Base-by-base conservation (phyloP, 2,329 filamentous ascomycete species). In the Triangularia setosa region DNA sequence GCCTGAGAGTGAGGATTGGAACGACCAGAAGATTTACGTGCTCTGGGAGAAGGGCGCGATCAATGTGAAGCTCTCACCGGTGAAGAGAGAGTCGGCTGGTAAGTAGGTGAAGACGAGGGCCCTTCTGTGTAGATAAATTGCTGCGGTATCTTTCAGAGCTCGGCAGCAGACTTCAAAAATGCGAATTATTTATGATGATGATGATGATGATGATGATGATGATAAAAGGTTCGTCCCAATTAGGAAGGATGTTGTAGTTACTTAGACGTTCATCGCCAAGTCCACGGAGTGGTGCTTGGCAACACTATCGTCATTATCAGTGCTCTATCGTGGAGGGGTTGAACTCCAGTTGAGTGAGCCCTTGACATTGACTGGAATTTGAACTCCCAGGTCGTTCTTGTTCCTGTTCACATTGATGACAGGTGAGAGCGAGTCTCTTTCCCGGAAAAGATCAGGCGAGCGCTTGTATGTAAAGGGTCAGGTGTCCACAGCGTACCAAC, bases 11-110 rank as follows among this genome's bases (percentile, higher is more conserved):
- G 58, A 58, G 59, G 40, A 64, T 6, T 69, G 68, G 67, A 61
- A 59, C 57, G 58, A 71, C 4, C 75, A 77, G 62, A 71, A 68
- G 58, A 69, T 69, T 27, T 74, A 70, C 58, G 12, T 68, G 2
- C 68, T 77, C 58, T 77, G 75, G 75, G 60, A 72, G 11, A 77
- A 76, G 62, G 61, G 61, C 18, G 28, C 66, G 48, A 24, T 65
- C 7, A 65, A 63, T 21, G 61, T 65, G 48, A 65, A 54, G 53
- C 54, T 65, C 7, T 21, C 30, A 9, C 60, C 64, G 14, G 64
- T 63, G 21, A n/a, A n/a, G 27, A 28, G 27, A 9, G 27, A 28
- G 27, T 28, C 27, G 9, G 9, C 27, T 9, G 27, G 27, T 28
- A 28, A 28, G 9, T 28, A 28, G 27, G 4, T n/a, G n/a, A n/a